Conservation (phyloP, 768 basidiomycete species). For the Lepiota venenata region DNA sequence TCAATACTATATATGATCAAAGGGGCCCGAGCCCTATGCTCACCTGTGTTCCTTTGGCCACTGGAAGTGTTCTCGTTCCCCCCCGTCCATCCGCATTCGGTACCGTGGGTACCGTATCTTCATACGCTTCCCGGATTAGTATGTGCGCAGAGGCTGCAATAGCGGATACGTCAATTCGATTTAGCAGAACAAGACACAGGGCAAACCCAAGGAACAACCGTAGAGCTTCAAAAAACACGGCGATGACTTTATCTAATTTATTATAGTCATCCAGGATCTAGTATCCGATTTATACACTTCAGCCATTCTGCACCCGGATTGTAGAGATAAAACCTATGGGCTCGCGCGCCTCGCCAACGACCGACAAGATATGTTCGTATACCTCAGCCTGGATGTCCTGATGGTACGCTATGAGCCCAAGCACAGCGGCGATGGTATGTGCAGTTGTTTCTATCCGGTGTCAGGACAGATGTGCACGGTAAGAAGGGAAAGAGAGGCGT, state of each 20-base stretch:
- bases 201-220: constrained; percentile 41
- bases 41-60: constrained; percentile 38
- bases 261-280: constrained; percentile 38
- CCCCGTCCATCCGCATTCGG: constrained; percentile 39
- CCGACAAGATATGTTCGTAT: constrained; percentile 37
- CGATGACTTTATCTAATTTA: constrained; percentile 38
- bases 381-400: constrained; percentile 47
- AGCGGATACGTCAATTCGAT: not conserved
- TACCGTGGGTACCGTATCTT: constrained; percentile 38
- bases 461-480: not conserved
- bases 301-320: not conserved
- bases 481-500: constrained; percentile 2
- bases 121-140: constrained; percentile 38
- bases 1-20: not conserved
- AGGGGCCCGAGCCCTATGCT: not conserved
- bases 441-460: constrained; percentile 45
- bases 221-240: constrained; percentile 40
- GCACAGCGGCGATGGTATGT: constrained; percentile 41
- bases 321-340: constrained; percentile 22
- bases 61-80: constrained; percentile 30
- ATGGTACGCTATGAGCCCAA: constrained; percentile 43
- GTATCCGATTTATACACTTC: too few species aligned
- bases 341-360: constrained; percentile 30
- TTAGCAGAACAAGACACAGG: not conserved
- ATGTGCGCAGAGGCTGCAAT: constrained; percentile 35